A percentile compares a stretch with the other conserved stretches of the same genome.
phyloP scores from a whole-genome alignment of 2,329 filamentous ascomycete genomes.

The Aspergillus sp. region DNA sequence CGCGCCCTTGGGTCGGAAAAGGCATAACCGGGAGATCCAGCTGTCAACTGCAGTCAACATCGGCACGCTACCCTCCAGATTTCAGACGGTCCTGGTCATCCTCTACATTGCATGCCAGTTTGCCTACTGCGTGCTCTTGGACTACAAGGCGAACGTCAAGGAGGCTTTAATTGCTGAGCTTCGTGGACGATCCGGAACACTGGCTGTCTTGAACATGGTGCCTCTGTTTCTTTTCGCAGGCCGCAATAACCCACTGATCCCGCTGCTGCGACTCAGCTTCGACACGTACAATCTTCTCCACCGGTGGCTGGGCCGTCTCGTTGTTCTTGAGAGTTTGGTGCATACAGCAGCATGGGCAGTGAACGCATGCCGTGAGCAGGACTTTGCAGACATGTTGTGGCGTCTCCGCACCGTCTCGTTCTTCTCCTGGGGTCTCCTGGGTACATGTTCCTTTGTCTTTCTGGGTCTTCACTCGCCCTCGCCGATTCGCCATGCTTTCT shows the following conservation, averaged over 20 bases:
- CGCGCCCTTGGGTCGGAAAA: constrained; percentile 64
- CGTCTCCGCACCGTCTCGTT: constrained; percentile 34
- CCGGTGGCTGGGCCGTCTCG: constrained; percentile 72
- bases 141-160: constrained; percentile 37
- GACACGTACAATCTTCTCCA: constrained; percentile 93
- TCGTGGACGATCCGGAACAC: constrained; percentile 74
- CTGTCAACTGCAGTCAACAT: constrained; percentile 62
- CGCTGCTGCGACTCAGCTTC: constrained; percentile 77
- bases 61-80: constrained; percentile 71
- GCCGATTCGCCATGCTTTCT: constrained; percentile 40
- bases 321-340: constrained; percentile 62
- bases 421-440: constrained; percentile 41
- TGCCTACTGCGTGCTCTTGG: constrained; percentile 57
- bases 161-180: constrained; percentile 67
- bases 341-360: constrained; percentile 72
- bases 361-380: constrained; percentile 49
- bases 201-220: constrained; percentile 85
- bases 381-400: constrained; percentile 25
- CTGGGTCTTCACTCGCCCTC: constrained; percentile 40
- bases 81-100: constrained; percentile 63
- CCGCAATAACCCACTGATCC: constrained; percentile 88
- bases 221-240: constrained; percentile 82
- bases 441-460: constrained; percentile 34
- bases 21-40: constrained; percentile 70
- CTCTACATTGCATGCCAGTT: constrained; percentile 67